phyloP scores from a whole-genome alignment of 2,329 filamentous ascomycete genomes.

The Beauveria medogensis region DNA sequence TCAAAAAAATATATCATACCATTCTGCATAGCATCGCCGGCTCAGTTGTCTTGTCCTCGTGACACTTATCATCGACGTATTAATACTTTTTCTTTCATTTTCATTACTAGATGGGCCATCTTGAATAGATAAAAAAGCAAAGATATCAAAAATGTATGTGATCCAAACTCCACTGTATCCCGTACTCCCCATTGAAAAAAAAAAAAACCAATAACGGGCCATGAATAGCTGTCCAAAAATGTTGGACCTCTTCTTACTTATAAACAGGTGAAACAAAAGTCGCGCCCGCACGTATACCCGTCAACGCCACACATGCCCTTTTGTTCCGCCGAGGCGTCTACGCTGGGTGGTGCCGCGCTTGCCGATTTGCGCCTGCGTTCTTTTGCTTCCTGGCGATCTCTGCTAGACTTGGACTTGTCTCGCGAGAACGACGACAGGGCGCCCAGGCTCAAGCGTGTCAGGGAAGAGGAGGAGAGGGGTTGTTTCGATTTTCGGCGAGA shows the following conservation, averaged over 20 bases:
- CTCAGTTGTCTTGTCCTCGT: not conserved
- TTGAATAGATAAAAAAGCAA: not conserved
- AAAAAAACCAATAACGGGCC: not conserved
- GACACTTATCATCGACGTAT: not conserved
- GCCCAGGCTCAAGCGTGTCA: slow-evolving; percentile 2
- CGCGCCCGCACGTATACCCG: slow-evolving; percentile 46
- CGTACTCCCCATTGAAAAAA: not conserved
- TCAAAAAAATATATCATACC: slow-evolving; percentile 5
- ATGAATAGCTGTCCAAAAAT: not conserved
- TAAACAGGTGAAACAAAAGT: slow-evolving; percentile 54
- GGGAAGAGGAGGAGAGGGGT: not conserved
- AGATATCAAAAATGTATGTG: slow-evolving; percentile 2
- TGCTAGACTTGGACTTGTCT: not conserved
- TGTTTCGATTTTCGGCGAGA: not conserved
- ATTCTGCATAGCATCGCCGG: not conserved
- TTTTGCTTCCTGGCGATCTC: slow-evolving; percentile 4
- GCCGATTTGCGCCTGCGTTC: slow-evolving; percentile 6
- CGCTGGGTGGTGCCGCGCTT: not conserved
- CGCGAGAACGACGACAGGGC: slow-evolving; percentile 2
- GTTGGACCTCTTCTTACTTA: slow-evolving; percentile 12
- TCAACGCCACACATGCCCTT: slow-evolving; percentile 44
- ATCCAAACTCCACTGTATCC: not conserved
- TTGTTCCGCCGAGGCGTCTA: slow-evolving; percentile 23
- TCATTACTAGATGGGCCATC: not conserved
- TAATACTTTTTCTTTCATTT: not conserved